Evolutionary conservation across 306 rosid genomes (phyloP), one percentile per base, ranked within the genome.

Genomic region (Gastrolobium villosum): DNA sequence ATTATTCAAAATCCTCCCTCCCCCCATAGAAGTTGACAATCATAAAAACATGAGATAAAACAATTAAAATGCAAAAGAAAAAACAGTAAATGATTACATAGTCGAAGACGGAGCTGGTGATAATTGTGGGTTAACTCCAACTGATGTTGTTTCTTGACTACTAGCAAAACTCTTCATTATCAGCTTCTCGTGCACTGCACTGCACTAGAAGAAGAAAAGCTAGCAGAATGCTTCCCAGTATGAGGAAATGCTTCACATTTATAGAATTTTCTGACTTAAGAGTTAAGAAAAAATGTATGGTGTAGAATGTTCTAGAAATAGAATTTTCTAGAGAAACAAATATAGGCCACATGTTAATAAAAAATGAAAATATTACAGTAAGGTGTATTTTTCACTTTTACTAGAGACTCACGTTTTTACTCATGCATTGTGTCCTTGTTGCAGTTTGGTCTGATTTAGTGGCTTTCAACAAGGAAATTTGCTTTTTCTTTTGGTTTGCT

Each of bases 91-190:
- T 62, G 67, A 70, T 83, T 96, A 96, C 99, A 90, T 57, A 79
- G 84, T 82, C 3, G 99, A 86, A 10, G 98, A 77, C 0, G 94
- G 91, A 60, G 99, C 87, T 41, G 96, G 90, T 67, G 93, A 73
- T 41, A 81, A 35, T 56, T 81, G 96, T 31, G 99, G 97, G 50
- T 62, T 93, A 84, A 87, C 90, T 68, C 94, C 98, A 84, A 91
- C 77, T 13, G 98, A 90, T 57, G 98, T 84, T 53, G 97, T 84
- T 71, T 84, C 91, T 73, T 82, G 82, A 79, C 72, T 77, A 34
- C 59, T 88, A 4, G 98, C 97, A 78, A 95, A 95, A 41, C 8
- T 80, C n/a, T 70, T 76, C 80, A 39, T 61, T 66, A 28, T 66
- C 78, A 82, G 75, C 88, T 79, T 92, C 72, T 72, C 89, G 86